These are phyloP conservation scores for Coemansia sp. DNA, from an alignment of 192 early-diverging fungal genomes.

Conservation along the genomic window DNA sequence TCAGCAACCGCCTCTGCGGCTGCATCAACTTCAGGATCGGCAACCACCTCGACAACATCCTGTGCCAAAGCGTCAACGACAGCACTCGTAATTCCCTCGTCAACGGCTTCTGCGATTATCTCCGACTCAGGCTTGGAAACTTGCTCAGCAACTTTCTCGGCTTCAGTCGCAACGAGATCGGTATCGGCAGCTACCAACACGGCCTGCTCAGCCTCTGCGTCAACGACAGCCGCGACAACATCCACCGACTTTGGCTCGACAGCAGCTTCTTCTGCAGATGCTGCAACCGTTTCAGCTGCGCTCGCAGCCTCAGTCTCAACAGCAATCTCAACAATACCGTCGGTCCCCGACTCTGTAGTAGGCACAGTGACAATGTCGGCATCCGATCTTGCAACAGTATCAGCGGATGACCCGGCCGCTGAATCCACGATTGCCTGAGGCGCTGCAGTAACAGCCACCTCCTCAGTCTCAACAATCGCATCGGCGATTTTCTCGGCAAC, in stretches of 20 bases:
- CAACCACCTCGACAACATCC: neutral
- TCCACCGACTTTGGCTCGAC: neutral
- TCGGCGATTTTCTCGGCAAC: neutral
- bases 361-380: neutral
- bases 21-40: neutral
- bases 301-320: neutral
- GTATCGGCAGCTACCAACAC: neutral
- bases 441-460: neutral
- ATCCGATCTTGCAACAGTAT: neutral
- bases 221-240: neutral
- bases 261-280: neutral
- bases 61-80: neutral
- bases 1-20: neutral
- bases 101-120: neutral
- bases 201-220: neutral
- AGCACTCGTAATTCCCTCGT: neutral
- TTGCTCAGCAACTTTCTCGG: neutral
- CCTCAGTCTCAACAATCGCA: neutral
- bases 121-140: neutral
- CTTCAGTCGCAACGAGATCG: neutral
- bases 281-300: neutral
- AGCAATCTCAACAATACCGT: neutral
- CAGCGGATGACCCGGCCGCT: neutral
- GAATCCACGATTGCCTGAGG: neutral
- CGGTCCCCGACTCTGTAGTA: neutral